These are phyloP conservation scores for Plasmodium relictum DNA, from an alignment of 169 alveolate genomes.

Conservation along the genomic window DNA sequence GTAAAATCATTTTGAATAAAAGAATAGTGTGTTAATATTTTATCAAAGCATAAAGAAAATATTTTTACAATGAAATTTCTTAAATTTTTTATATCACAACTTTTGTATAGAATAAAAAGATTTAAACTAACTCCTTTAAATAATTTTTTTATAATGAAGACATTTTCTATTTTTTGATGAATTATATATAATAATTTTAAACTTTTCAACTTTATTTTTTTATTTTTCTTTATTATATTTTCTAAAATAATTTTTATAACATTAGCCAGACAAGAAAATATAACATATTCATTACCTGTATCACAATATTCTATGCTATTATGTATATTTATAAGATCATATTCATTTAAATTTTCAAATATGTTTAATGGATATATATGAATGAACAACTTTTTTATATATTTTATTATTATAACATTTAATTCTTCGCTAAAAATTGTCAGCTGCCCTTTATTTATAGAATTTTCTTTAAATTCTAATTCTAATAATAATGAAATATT, in stretches of 20 bases:
- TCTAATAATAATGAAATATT: constrained; percentile 20
- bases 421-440: constrained; percentile 6
- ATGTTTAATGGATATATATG: constrained; percentile 8
- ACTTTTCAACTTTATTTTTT: constrained; percentile 43
- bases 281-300: constrained; percentile 3
- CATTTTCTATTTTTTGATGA: constrained; percentile 27
- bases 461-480: neutral
- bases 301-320: neutral
- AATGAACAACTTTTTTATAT: constrained; percentile 16
- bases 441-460: neutral
- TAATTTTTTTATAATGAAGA: constrained; percentile 5
- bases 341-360: constrained; percentile 7
- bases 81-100: constrained; percentile 6
- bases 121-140: constrained; percentile 37
- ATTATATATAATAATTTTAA: constrained; percentile 24
- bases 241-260: constrained; percentile 26
- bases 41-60: constrained; percentile 13
- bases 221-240: constrained; percentile 36
- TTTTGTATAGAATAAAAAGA: constrained; percentile 38
- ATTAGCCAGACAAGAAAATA: constrained; percentile 25
- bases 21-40: constrained; percentile 9
- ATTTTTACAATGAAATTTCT: constrained; percentile 29
- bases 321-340: neutral
- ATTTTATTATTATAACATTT: constrained; percentile 10
- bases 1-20: neutral